A percentile compares a stretch with the other conserved stretches of the same genome.
Evolutionary conservation across 2,329 filamentous ascomycete genomes (phyloP).

Genomic region (Apiospora kogelbergensis): DNA sequence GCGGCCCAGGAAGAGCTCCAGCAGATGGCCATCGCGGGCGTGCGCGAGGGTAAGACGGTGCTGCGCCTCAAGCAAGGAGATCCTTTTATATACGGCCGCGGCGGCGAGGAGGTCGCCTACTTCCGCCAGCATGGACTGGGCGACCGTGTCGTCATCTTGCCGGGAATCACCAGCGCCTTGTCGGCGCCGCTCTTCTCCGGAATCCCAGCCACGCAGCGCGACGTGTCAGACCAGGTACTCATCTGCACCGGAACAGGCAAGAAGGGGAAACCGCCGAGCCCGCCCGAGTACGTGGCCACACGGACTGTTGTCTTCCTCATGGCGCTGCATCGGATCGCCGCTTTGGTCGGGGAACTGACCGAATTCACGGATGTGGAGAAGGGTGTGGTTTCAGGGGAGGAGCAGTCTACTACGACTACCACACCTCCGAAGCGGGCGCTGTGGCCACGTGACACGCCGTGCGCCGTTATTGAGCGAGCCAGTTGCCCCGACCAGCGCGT

Average conservation of each 20-base stretch:
- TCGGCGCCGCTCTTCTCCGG: conserved; percentile 84
- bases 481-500: conserved; percentile 94
- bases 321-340: conserved; percentile 82
- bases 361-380: conserved; percentile 33
- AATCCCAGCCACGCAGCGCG: conserved; percentile 85
- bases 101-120: conserved; percentile 87
- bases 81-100: conserved; percentile 92
- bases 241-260: conserved; percentile 96
- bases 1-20: conserved; percentile 89
- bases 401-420: background rate
- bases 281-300: conserved; percentile 73
- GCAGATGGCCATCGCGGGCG: conserved; percentile 70
- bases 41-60: conserved; percentile 69
- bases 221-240: conserved; percentile 87
- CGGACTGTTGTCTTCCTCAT: conserved; percentile 93
- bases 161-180: conserved; percentile 86
- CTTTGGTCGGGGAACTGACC: conserved; percentile 71
- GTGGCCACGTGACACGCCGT: conserved; percentile 80
- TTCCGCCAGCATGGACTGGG: conserved; percentile 72
- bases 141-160: conserved; percentile 68
- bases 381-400: too few relatives aligned
- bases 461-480: conserved; percentile 89
- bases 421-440: conserved; percentile 33
- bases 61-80: conserved; percentile 94
- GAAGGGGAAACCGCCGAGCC: conserved; percentile 79